Base-by-base conservation (phyloP, 768 basidiomycete species). In the Butyriboletus loyo region DNA sequence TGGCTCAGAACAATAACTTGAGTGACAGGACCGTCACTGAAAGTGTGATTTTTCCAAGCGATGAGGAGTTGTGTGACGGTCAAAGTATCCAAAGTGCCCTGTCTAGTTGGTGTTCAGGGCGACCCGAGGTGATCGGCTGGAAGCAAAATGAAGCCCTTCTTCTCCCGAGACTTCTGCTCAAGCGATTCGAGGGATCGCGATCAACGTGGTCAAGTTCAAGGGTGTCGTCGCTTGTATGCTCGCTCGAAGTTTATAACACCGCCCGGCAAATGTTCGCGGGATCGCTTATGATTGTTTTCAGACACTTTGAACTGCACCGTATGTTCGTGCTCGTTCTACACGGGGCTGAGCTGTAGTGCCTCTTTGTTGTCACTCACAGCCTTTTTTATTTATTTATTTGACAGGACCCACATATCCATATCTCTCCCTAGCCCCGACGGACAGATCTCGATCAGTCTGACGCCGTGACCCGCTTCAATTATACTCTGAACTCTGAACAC, bases 261-360 rank as follows among this genome's bases (percentile, higher is more conserved):
- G 66, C 50, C 55, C 61, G 66, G 61, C 50, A 62, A 66, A 65
- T 48, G 57, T 58, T 67, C 66, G 66, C 66, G 66, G 66, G 66
- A 67, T 64, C 66, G 66, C 66, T 66, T 65, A 58, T 28, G 22
- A 0, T 43, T 4, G 22, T 36, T 49, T 57, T 43, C 50, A 34
- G 32, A 40, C 37, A 25, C 6, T 19, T 45, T 37, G 41, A 13
- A n/a, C n/a, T n/a, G n/a, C 8, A 19, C 7, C 8, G n/a, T 8
- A 40, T 47, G 45, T 27, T 22, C 30, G 42, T 32, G 31, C 36
- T 36, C 22, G 7, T 46, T 22, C 39, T 39, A 9, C 36, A 6
- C 25, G n/a, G 28, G 36, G 28, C 10, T 15, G 24, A 7, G 30
- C 8, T 19, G 32, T 31, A 43, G 53, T n/a, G 22, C 24, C 37